Evolutionary conservation across 2,329 filamentous ascomycete genomes (phyloP).

Genomic region (Ophiostoma himal-ulmi): DNA sequence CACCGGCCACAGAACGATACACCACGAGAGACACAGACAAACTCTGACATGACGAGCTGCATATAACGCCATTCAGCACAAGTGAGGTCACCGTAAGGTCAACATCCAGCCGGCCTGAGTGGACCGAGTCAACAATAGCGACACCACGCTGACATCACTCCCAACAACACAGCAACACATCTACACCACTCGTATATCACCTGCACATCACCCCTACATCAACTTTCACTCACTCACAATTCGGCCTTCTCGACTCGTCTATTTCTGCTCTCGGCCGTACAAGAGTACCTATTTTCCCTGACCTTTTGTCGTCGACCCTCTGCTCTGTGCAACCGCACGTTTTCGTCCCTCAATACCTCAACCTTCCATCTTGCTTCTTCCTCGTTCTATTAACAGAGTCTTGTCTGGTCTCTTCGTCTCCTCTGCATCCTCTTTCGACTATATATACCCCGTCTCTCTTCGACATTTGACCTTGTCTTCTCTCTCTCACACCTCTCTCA

Average conservation of each 20-base stretch:
- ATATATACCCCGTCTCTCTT: conserved; percentile 3
- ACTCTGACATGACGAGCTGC: neutral
- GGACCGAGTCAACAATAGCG: neutral
- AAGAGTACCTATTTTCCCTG: neutral
- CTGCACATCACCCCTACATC: neutral
- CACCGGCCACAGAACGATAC: neutral
- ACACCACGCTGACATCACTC: neutral
- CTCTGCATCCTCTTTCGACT: neutral
- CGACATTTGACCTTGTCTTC: neutral
- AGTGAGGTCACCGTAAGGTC: neutral
- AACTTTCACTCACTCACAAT: neutral
- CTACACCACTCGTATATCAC: neutral
- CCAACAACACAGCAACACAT: neutral
- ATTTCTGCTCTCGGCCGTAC: neutral
- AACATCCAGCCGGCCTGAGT: neutral
- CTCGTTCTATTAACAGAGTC: neutral
- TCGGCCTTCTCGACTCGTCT: too few species aligned
- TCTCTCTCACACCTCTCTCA: neutral
- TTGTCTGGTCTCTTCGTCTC: neutral
- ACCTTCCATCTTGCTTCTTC: neutral
- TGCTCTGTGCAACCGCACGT: conserved; percentile 1
- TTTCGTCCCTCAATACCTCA: neutral
- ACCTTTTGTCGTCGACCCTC: neutral
- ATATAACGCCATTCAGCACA: neutral
- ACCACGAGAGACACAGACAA: neutral